Evolutionary conservation across 345 rosid genomes (phyloP).

Genomic region (Eucalyptus paniculata): DNA sequence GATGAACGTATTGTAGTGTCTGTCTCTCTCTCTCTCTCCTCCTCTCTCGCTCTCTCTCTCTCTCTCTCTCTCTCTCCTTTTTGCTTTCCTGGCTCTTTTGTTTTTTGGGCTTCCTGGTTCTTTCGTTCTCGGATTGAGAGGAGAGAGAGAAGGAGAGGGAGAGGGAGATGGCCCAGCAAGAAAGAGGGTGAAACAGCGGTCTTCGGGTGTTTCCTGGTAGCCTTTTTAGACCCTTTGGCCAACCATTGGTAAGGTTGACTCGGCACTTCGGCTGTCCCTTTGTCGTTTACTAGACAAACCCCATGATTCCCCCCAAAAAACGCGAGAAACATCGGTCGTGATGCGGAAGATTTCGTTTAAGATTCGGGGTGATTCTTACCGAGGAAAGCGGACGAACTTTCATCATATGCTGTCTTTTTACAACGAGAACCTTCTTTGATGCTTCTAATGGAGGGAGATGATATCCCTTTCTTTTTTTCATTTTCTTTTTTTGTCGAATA

Average conservation of each 20-base stretch:
- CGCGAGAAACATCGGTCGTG: neutral
- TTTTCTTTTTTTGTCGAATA: too few relatives aligned
- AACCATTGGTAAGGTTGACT: neutral
- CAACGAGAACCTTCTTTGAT: neutral
- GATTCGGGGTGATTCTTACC: neutral
- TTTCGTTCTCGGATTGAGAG: neutral
- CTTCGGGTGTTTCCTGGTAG: neutral
- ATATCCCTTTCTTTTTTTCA: neutral
- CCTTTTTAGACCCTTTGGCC: neutral
- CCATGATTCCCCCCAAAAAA: neutral
- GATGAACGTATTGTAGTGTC: neutral
- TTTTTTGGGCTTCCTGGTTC: neutral
- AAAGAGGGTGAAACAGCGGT: neutral
- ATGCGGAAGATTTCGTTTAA: neutral
- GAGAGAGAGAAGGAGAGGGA: neutral
- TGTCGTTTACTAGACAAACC: neutral
- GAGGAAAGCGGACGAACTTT: neutral
- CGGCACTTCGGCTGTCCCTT: neutral
- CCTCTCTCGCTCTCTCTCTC: neutral
- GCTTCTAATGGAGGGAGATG: neutral
- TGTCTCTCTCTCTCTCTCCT: neutral
- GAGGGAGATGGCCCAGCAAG: neutral
- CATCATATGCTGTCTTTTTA: neutral
- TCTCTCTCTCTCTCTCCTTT: neutral
- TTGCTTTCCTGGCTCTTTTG: neutral